phyloP scores from a whole-genome alignment of 768 basidiomycete species.

The Tricholoma matsutake region DNA sequence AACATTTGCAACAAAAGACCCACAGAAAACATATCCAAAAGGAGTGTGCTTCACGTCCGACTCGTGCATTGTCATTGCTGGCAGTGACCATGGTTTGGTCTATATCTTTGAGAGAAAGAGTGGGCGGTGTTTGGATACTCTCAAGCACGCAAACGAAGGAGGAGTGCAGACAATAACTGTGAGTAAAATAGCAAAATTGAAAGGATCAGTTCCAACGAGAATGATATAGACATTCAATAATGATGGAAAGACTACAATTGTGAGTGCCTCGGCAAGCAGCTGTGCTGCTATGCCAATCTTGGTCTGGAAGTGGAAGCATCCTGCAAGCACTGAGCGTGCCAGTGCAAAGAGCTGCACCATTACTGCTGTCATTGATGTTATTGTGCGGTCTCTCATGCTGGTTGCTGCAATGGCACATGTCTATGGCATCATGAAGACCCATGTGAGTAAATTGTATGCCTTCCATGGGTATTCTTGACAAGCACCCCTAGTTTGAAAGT shows the following conservation, averaged over 20 bases:
- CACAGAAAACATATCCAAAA: conserved; percentile 14
- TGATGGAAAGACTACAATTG: conserved; percentile 1
- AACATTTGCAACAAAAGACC: conserved; percentile 7
- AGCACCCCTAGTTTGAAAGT: background rate
- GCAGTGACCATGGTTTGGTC: conserved; percentile 20
- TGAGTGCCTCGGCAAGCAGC: conserved; percentile 3
- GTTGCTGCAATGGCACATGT: background rate
- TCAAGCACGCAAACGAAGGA: conserved; percentile 12
- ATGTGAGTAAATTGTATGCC: background rate
- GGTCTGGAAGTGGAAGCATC: background rate
- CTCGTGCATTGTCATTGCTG: conserved; percentile 11
- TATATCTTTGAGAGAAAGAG: conserved; percentile 21
- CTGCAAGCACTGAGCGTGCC: background rate
- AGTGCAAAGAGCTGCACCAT: background rate
- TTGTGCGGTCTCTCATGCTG: background rate
- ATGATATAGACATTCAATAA: background rate
- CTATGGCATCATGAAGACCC: background rate
- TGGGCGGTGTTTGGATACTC: conserved; percentile 7
- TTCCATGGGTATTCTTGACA: background rate
- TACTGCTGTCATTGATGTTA: background rate
- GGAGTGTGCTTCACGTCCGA: conserved; percentile 15
- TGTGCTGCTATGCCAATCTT: background rate
- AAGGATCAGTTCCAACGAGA: background rate
- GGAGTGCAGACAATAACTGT: conserved; percentile 9
- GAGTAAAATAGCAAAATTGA: background rate